phyloP scores from a whole-genome alignment of 2,329 filamentous ascomycete genomes.

The Beauveria asiatica region DNA sequence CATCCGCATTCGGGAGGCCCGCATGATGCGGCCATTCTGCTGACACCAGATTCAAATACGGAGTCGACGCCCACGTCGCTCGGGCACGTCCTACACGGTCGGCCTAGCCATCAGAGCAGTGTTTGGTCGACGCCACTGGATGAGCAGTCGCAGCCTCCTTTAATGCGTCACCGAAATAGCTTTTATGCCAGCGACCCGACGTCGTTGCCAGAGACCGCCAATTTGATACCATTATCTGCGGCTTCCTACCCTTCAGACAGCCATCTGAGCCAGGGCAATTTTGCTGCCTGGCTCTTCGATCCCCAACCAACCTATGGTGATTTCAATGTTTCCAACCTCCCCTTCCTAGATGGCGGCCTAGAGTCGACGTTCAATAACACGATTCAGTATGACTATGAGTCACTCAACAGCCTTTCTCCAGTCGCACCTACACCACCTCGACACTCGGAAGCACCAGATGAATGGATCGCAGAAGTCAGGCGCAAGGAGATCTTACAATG shows the following conservation, averaged over 20 bases:
- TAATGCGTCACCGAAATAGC: slow-evolving; percentile 29
- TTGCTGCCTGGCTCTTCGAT: slow-evolving; percentile 44
- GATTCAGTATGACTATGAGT: slow-evolving; percentile 43
- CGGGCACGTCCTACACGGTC: slow-evolving; percentile 15
- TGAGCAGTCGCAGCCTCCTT: slow-evolving; percentile 23
- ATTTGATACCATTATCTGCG: slow-evolving; percentile 23
- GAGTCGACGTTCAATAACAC: slow-evolving; percentile 44
- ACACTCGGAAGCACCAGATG: slow-evolving; percentile 31
- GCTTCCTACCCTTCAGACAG: slow-evolving; percentile 23
- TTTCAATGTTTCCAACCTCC: slow-evolving; percentile 33
- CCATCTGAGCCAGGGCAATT: slow-evolving; percentile 33
- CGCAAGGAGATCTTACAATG: slow-evolving; percentile 36
- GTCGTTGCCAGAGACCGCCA: slow-evolving; percentile 23
- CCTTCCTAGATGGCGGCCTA: slow-evolving; percentile 40
- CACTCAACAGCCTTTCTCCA: slow-evolving; percentile 38
- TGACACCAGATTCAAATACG: slow-evolving; percentile 32
- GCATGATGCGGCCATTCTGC: slow-evolving; percentile 37
- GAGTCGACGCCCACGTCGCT: slow-evolving; percentile 20
- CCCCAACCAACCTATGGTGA: slow-evolving; percentile 33
- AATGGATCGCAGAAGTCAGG: slow-evolving; percentile 35
- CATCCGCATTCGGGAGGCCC: slow-evolving; percentile 27
- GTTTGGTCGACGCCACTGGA: slow-evolving; percentile 25
- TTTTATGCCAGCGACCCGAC: slow-evolving; percentile 27
- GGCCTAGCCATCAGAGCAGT: slow-evolving; percentile 15
- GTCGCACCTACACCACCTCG: slow-evolving; percentile 35